Evolutionary conservation across 371 early-diverging fungal species (phyloP).

Genomic region (Mucor circinelloides): DNA sequence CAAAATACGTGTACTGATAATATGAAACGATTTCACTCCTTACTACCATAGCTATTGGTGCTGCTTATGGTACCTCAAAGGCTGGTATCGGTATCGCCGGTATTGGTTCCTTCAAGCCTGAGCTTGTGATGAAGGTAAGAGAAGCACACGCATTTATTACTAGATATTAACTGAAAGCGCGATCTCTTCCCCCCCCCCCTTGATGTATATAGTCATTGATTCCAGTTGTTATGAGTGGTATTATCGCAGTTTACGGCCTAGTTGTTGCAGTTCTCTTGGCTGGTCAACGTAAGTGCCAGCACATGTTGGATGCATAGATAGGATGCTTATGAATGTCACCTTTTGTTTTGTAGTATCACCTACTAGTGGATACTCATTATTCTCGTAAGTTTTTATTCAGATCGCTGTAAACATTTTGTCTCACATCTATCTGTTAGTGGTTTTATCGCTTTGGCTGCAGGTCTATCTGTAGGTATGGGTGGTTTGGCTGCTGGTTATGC

Average conservation of each 20-base stretch:
- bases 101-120: constrained; percentile 88
- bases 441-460: constrained; percentile 86
- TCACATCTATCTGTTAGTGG: constrained; percentile 45
- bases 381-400: constrained; percentile 31
- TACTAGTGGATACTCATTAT: constrained; percentile 44
- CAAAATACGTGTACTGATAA: background rate
- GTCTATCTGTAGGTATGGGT: constrained; percentile 83
- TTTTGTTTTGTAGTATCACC: constrained; percentile 61
- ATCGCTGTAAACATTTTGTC: background rate
- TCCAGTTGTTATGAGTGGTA: constrained; percentile 95
- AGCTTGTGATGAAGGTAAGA: constrained; percentile 79
- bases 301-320: background rate
- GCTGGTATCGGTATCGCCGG: constrained; percentile 88
- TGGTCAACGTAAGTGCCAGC: constrained; percentile 62
- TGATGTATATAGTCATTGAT: constrained; percentile 71
- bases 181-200: too few species aligned
- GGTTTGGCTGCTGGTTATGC: constrained; percentile 93
- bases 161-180: background rate
- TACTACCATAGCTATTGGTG: constrained; percentile 72
- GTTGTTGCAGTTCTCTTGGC: constrained; percentile 85
- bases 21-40: background rate
- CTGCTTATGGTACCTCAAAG: constrained; percentile 93
- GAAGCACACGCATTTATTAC: background rate
- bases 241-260: constrained; percentile 90
- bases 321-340: background rate